These are phyloP conservation scores for Cercospora sp. DNA, from an alignment of 2,329 filamentous ascomycete species.

Conservation along the genomic window DNA sequence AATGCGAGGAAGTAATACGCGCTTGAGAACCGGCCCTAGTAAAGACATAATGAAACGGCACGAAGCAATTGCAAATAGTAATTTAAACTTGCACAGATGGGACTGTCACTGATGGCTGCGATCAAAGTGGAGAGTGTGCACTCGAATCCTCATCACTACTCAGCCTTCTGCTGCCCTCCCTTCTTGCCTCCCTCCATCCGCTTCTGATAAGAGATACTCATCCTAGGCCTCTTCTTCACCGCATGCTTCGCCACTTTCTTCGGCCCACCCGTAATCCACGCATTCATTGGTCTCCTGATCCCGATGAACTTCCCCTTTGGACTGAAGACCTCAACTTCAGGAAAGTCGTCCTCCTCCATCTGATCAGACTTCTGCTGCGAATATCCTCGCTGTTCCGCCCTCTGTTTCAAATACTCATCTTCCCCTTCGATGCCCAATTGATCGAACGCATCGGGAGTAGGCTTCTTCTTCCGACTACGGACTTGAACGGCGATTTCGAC, in stretches of 20 bases:
- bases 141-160: background rate
- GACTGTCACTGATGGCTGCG: background rate
- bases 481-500: slow-evolving; percentile 84
- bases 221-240: slow-evolving; percentile 60
- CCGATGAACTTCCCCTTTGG: slow-evolving; percentile 81
- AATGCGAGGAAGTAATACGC: background rate
- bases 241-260: slow-evolving; percentile 54
- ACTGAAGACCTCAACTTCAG: slow-evolving; percentile 78
- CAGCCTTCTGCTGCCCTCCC: slow-evolving; percentile 2
- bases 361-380: background rate
- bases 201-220: slow-evolving; percentile 56
- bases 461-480: slow-evolving; percentile 45
- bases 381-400: background rate
- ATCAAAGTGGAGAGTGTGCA: background rate
- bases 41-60: background rate
- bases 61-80: background rate
- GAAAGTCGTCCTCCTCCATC: slow-evolving; percentile 42
- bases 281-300: slow-evolving; percentile 67
- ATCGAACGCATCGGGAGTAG: slow-evolving; percentile 27
- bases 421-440: slow-evolving; percentile 20
- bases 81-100: background rate
- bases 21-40: background rate
- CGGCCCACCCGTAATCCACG: slow-evolving; percentile 62
- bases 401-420: background rate
- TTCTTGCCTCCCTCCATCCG: slow-evolving; percentile 48